A percentile compares a stretch with the other conserved stretches of the same genome.
phyloP scores from a whole-genome alignment of 768 basidiomycete species.

The button mushroom (Agaricus bisporus) region DNA sequence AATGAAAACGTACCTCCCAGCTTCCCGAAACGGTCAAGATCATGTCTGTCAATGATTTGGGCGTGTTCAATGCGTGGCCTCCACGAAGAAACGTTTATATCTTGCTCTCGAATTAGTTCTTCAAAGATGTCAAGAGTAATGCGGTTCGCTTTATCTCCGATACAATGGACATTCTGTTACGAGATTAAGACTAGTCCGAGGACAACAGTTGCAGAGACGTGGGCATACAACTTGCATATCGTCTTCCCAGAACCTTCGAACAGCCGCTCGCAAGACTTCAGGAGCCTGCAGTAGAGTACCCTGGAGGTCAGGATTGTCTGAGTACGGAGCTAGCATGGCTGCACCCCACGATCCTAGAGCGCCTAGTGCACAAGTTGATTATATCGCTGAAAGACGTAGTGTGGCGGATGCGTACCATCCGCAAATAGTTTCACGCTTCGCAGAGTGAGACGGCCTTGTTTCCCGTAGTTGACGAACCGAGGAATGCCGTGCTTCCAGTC shows the following conservation, averaged over 20 bases:
- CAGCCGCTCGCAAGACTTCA: conserved; percentile 44
- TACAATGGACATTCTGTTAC: conserved; percentile 80
- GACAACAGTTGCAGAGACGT: background rate
- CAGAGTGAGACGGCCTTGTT: conserved; percentile 44
- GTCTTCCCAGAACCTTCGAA: conserved; percentile 60
- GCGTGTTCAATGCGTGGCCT: conserved; percentile 90
- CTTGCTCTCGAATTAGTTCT: conserved; percentile 36
- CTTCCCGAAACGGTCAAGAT: conserved; percentile 61
- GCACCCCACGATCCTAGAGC: conserved; percentile 93
- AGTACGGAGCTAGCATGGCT: conserved; percentile 64
- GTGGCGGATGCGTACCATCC: conserved; percentile 47
- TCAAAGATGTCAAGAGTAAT: conserved; percentile 83
- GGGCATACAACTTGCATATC: conserved; percentile 77
- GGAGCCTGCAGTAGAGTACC: conserved; percentile 66
- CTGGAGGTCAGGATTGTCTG: conserved; percentile 63
- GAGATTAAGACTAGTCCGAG: background rate
- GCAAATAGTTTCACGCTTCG: conserved; percentile 70
- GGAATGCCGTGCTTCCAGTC: conserved; percentile 66
- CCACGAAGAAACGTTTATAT: conserved; percentile 36
- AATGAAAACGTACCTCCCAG: conserved; percentile 56
- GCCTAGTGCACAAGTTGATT: conserved; percentile 32
- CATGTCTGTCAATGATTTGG: conserved; percentile 72
- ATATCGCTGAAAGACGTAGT: background rate
- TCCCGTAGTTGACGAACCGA: conserved; percentile 55
- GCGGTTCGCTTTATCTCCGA: conserved; percentile 85